Conservation (phyloP, 805 yeast species). For the Schizosaccharomyces octosporus region DNA sequence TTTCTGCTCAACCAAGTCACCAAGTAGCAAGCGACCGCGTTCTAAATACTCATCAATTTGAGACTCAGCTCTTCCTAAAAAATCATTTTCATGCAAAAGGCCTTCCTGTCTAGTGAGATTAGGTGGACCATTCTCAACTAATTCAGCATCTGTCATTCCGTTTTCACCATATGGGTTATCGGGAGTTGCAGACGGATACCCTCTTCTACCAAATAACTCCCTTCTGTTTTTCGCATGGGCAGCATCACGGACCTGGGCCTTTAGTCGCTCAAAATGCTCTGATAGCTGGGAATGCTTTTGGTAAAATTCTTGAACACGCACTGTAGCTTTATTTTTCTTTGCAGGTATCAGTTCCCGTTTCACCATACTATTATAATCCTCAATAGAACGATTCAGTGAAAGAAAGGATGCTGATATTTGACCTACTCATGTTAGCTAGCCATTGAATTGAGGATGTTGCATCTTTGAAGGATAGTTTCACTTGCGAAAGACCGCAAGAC, state of each 20-base stretch:
- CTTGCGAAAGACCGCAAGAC: no score
- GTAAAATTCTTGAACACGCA: slow-evolving; percentile 35
- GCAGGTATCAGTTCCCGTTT: slow-evolving; percentile 33
- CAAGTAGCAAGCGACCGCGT: slow-evolving; percentile 67
- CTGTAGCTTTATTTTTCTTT: slow-evolving; percentile 31
- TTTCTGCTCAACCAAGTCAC: slow-evolving; percentile 67
- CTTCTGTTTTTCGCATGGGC: slow-evolving; percentile 23
- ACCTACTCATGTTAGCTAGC: slow-evolving; percentile 13
- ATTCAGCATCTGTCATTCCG: background rate
- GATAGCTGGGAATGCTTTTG: slow-evolving; percentile 19
- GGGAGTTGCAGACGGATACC: slow-evolving; percentile 8
- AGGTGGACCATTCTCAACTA: slow-evolving; percentile 13
- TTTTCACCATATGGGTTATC: slow-evolving; percentile 6
- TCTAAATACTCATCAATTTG: slow-evolving; percentile 77
- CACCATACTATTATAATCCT: slow-evolving; percentile 35
- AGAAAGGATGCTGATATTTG: slow-evolving; percentile 60
- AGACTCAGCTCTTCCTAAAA: slow-evolving; percentile 36
- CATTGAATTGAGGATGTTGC: no score
- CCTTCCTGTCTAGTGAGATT: slow-evolving; percentile 5
- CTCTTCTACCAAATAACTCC: slow-evolving; percentile 27
- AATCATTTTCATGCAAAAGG: slow-evolving; percentile 12
- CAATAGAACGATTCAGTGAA: slow-evolving; percentile 49
- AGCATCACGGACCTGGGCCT: slow-evolving; percentile 28
- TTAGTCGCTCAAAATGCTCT: slow-evolving; percentile 28
- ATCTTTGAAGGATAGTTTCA: no score